Evolutionary conservation across 2,329 filamentous ascomycete species (phyloP), one percentile per base, ranked within the genome.

Genomic region (Gaeumannomyces tritici): DNA sequence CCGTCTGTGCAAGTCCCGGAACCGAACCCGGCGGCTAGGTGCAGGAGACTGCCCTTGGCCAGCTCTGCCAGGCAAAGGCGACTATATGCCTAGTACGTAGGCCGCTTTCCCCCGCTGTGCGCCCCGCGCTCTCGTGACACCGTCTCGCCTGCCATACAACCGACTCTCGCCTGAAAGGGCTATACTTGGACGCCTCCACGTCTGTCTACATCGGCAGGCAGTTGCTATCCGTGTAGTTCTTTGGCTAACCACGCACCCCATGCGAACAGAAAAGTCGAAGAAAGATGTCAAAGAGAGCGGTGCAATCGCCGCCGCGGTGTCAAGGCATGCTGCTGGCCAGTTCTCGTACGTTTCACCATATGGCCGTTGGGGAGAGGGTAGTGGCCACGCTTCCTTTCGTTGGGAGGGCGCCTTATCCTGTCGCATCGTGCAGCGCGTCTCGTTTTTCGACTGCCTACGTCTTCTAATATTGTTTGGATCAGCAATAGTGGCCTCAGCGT

Each of bases 211-310:
- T 51, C 4, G 18, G 7, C 5, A 51, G 18, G 1, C 21, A 51
- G 18, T 8, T 51, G n/a, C 42, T 42, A 24, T 51, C 18, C n/a
- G 18, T 47, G 35, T n/a, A 54, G 27, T 24, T 15, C 18, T 24
- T 13, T 60, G n/a, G 9, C 59, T 60, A 27, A 60, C 59, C 12
- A 24, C 42, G 9, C 42, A 51, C 24, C 42, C 42, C 59, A 28
- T 29, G 31, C 33, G 4, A 24, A 21, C 13, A 57, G 81, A 81
- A 76, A 83, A 81, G 72, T 75, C 80, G 69, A 80, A 75, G 72
- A 83, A 81, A 74, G 74, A 82, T 80, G 80, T 76, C 71, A 82
- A 77, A 78, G 79, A 82, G 69, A 74, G 73, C 69, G 77, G 79
- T 69, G 77, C 79, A 68, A 80, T 83, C 69, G 76, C 79, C 67